Evolutionary conservation across 2,329 filamentous ascomycete species (phyloP), one percentile per base, ranked within the genome.

Genomic region (Phialophora tarda): DNA sequence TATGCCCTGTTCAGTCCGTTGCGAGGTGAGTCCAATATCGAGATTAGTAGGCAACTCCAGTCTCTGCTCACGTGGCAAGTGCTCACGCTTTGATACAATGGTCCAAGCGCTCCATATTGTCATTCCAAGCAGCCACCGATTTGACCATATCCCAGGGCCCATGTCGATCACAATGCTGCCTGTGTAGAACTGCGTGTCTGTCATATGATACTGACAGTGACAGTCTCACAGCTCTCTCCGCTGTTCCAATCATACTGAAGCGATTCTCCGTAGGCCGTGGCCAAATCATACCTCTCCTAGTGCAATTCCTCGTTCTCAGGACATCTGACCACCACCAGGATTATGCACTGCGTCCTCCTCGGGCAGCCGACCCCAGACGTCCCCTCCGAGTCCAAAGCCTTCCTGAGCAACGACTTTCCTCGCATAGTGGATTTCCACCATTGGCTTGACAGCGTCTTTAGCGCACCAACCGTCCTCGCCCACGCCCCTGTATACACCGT

Each of bases 381-480:
- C 71, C 7, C 71, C 69, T 4, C 71, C 71, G 4, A 72, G 62
- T 1, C 71, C 71, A 26, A 71, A 72, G 1, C 71, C 69, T 34
- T 72, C 71, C 34, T 69, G 64, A 2, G 64, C 62, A n/a, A 72
- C 65, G 47, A 71, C 53, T 24, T 60, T 59, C 59, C 66, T 67
- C 6, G 71, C 71, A 63, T 68, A 71, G 2, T 65, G 53, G 38
- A 71, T 64, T 51, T 72, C 71, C n/a, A 63, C 63, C 34, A 72
- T 68, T 8, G 64, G 44, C 56, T 69, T 72, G 38, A 54, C 34
- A 5, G n/a, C 34, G 24, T 66, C 66, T 14, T 48, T 50, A 7
- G 58, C 59, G 44, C 70, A 66, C 70, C 70, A 71, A 2, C 69
- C 69, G 26, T 71, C 66, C 60, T 70, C 67, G 23, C 70, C 70